phyloP scores from a whole-genome alignment of 75 land plant genomes.

The Adiantum capillusveneris region DNA sequence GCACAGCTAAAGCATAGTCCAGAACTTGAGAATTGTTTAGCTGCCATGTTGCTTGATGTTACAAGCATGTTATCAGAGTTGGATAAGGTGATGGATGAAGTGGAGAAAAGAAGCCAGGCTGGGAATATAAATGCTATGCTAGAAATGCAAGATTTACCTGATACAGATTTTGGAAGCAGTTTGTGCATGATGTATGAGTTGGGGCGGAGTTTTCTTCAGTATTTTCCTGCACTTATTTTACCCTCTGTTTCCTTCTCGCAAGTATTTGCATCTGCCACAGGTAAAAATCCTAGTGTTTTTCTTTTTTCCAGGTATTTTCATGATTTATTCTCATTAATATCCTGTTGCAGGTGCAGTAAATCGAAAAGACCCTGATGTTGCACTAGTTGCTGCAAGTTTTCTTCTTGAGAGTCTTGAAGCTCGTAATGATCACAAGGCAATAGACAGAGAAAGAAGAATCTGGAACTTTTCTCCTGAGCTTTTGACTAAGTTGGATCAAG shows the following conservation, averaged over 20 bases:
- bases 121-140: neutral
- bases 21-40: constrained; percentile 1
- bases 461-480: constrained; percentile 14
- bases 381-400: constrained; percentile 15
- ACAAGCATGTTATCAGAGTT: constrained; percentile 2
- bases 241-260: constrained; percentile 8
- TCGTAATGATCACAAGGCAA: neutral
- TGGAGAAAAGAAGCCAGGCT: neutral
- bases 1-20: neutral
- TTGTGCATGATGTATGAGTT: constrained; percentile 11
- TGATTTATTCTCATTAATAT: too few relatives aligned
- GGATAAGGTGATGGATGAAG: constrained; percentile 1
- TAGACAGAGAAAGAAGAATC: neutral
- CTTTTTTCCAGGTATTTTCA: neutral
- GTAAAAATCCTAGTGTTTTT: constrained; percentile 3
- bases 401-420: constrained; percentile 5
- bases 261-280: constrained; percentile 13
- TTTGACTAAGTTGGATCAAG: constrained; percentile 10
- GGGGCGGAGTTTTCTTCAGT: constrained; percentile 13
- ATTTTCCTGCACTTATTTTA: constrained; percentile 8
- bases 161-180: constrained; percentile 3
- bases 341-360: constrained; percentile 10
- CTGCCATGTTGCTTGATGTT: constrained; percentile 2
- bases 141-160: neutral
- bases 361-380: constrained; percentile 10